phyloP scores from a whole-genome alignment of 2,329 filamentous ascomycete genomes.

The Fusarium sp. region DNA sequence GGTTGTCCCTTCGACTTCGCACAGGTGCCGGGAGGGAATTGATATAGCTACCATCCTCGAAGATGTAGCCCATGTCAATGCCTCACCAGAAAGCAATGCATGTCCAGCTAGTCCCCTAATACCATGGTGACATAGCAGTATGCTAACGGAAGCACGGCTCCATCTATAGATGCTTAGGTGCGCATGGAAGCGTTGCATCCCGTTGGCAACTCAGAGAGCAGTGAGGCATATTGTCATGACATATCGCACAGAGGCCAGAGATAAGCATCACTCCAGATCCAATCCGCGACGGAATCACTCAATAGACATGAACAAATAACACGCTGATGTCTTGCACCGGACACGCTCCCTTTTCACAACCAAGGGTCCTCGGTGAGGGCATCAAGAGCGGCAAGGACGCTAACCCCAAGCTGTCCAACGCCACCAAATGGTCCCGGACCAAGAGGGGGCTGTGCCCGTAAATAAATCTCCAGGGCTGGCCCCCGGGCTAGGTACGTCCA shows the following conservation, averaged over 20 bases:
- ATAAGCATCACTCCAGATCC: neutral
- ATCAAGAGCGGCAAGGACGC: slow-evolving; percentile 9
- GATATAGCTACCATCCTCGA: too few relatives aligned
- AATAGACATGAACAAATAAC: neutral
- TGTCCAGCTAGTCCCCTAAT: too few relatives aligned
- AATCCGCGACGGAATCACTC: neutral
- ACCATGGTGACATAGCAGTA: too few relatives aligned
- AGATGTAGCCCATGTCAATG: too few relatives aligned
- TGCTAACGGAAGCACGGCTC: too few relatives aligned
- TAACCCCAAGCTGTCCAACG: slow-evolving; percentile 9
- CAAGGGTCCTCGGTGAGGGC: neutral
- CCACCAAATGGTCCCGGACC: neutral
- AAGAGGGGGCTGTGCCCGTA: slow-evolving; percentile 9
- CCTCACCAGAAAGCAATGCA: too few relatives aligned
- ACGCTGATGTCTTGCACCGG: neutral
- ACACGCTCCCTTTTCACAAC: neutral
- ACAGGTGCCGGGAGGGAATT: too few relatives aligned
- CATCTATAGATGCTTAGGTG: too few relatives aligned
- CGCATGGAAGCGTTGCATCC: too few relatives aligned
- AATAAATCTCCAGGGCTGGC: slow-evolving; percentile 2
- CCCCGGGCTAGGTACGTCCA: neutral
- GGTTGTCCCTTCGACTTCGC: too few relatives aligned
- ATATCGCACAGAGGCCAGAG: neutral
- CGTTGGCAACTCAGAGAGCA: too few relatives aligned
- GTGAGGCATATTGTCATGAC: neutral